phyloP scores from a whole-genome alignment of 306 rosid genomes.

The Fragaria vesca region DNA sequence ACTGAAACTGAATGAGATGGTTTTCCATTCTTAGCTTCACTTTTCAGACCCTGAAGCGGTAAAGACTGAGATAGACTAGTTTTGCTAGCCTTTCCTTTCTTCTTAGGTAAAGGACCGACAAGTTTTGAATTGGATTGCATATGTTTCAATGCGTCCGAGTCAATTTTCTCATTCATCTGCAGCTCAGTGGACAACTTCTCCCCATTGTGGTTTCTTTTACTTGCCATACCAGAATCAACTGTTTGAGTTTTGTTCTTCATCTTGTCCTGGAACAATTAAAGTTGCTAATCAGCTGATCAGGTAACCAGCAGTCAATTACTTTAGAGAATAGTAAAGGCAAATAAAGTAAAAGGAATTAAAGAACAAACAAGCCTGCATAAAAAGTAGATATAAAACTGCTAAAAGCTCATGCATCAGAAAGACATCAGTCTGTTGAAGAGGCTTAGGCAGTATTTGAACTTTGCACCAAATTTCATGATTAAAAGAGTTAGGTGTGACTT shows the following conservation, averaged over 20 bases:
- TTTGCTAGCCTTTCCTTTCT: constrained; percentile 21
- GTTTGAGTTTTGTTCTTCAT: constrained; percentile 1
- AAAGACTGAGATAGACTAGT: constrained; percentile 19
- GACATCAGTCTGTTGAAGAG: neutral
- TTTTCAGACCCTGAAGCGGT: constrained; percentile 6
- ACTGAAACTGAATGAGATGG: constrained; percentile 22
- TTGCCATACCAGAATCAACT: constrained; percentile 16
- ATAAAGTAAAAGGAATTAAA: neutral
- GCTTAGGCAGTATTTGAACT: neutral
- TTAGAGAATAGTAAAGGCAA: neutral
- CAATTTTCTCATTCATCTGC: neutral
- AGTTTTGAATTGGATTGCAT: constrained; percentile 15
- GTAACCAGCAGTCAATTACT: neutral
- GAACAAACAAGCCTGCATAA: neutral
- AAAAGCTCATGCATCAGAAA: neutral
- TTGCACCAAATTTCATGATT: neutral
- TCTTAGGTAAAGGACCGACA: constrained; percentile 16
- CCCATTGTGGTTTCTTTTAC: constrained; percentile 15
- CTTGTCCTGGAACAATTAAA: constrained; percentile 26
- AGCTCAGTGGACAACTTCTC: constrained; percentile 20
- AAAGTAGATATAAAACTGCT: neutral
- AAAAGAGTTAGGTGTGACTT: constrained; percentile 28
- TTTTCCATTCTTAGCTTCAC: constrained; percentile 12
- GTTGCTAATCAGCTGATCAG: constrained; percentile 10
- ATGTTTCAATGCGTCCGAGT: constrained; percentile 6